Evolutionary conservation across 1,284 basidiomycete species (phyloP).

Genomic region (Malassezia globosa): DNA sequence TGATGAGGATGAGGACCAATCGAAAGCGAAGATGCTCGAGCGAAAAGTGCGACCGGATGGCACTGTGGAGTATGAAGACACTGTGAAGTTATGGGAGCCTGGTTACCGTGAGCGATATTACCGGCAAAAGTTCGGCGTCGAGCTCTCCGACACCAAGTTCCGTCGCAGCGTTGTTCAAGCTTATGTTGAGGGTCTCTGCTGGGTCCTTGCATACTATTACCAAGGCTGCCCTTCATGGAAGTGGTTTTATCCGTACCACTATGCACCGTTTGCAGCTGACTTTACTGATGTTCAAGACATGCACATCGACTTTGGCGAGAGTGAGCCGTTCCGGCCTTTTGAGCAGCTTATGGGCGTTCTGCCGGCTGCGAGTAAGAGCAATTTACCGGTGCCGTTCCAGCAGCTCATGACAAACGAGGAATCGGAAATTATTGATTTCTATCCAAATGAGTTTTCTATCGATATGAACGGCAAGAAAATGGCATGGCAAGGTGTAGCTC

Average conservation of each 20-base stretch:
- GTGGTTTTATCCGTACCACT: constrained; percentile 98
- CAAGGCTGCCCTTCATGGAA: constrained; percentile 93
- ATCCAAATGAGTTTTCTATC: constrained; percentile 80
- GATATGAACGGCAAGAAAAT: constrained; percentile 99
- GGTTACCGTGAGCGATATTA: constrained; percentile 88
- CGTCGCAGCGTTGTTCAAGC: constrained; percentile 64
- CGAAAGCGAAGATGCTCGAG: constrained; percentile 8
- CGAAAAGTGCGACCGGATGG: constrained; percentile 43
- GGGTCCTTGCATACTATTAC: constrained; percentile 97
- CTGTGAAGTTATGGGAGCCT: constrained; percentile 62
- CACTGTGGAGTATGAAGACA: constrained; percentile 76
- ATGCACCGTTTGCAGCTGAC: constrained; percentile 93
- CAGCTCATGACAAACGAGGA: constrained; percentile 72
- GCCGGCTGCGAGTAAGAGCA: constrained; percentile 75
- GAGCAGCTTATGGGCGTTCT: constrained; percentile 98
- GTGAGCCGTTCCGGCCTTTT: constrained; percentile 86
- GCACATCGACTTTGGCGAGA: constrained; percentile 66
- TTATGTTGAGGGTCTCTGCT: constrained; percentile 88
- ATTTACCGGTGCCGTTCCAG: constrained; percentile 79
- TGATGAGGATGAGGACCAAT: constrained; percentile 38
- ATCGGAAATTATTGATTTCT: constrained; percentile 93
- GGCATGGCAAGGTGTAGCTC: constrained; percentile 96
- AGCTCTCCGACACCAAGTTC: constrained; percentile 62
- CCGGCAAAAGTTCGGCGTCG: constrained; percentile 76
- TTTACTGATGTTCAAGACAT: constrained; percentile 65